phyloP scores from a whole-genome alignment of 306 rosid genomes.

The cucumber (Cucumis sativus) region Cucumber_9930_V3 NC_026658.2:3444501-3445000 shows the following conservation, averaged over 20 bases:
- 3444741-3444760: conserved; percentile 50
- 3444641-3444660: conserved; percentile 58
- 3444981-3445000: conserved; percentile 39
- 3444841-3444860: conserved; percentile 57
- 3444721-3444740: conserved; percentile 61
- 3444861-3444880: conserved; percentile 33
- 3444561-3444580: conserved; percentile 61
- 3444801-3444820: conserved; percentile 35
- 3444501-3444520: conserved; percentile 75
- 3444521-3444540: conserved; percentile 58
- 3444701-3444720: conserved; percentile 51
- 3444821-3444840: conserved; percentile 60
- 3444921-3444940: conserved; percentile 71
- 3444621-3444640: conserved; percentile 58
- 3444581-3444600: conserved; percentile 58
- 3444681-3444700: conserved; percentile 42
- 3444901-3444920: conserved; percentile 48
- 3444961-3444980: conserved; percentile 53
- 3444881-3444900: conserved; percentile 48
- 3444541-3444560: conserved; percentile 15
- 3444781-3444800: conserved; percentile 18
- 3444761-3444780: conserved; percentile 42
- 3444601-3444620: conserved; percentile 39
- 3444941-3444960: conserved; percentile 38
- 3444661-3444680: conserved; percentile 36